Evolutionary conservation across 1,284 basidiomycete genomes (phyloP), one percentile per base, ranked within the genome.

Genomic region (Tetrapyrgos nigripes): DNA sequence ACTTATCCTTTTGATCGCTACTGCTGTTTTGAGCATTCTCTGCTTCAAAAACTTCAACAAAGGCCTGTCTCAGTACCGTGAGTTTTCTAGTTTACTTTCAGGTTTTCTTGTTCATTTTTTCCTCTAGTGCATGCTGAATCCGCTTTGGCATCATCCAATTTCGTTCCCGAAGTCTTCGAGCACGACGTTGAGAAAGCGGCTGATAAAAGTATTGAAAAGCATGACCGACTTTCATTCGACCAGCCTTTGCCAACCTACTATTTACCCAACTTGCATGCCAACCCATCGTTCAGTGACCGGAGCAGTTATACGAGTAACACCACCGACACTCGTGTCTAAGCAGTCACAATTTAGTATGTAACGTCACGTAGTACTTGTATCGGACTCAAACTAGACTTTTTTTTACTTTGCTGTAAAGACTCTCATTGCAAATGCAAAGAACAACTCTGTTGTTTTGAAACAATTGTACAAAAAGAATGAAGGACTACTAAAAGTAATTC

Each of bases 21-120:
- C 77, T 31, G 70, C 77, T 49, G 67, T 77, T 24, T 74, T 87
- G 17, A 83, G 79, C 13, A 64, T 81, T 52, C 67, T 83, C 40
- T 84, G 80, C 60, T 73, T 79, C 59, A 64, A 73, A 29, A 82
- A 84, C 63, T 87, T 85, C 68, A 79, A 72, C 49, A 76, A 81
- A 61, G 85, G 85, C 2, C 71, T 87, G 17, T 74, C 77, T 1
- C 74, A 85, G 59, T 85, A 77, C 60, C 62, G 80, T 82, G 61
- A 51, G 79, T 71, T 28, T 26, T 21, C 35, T 11, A 40, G n/a
- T 49, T 2, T 56, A 17, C 29, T 23, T 40, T 43, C 29, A 19
- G 8, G 10, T 44, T 11, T 21, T 44, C 23, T 37, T 28, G 45
- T 8, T 52, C 58, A 19, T 60, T 37, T 24, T 40, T 11, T 35